phyloP scores from a whole-genome alignment of 306 rosid species.

The Psophocarpus tetragonolobus region DNA sequence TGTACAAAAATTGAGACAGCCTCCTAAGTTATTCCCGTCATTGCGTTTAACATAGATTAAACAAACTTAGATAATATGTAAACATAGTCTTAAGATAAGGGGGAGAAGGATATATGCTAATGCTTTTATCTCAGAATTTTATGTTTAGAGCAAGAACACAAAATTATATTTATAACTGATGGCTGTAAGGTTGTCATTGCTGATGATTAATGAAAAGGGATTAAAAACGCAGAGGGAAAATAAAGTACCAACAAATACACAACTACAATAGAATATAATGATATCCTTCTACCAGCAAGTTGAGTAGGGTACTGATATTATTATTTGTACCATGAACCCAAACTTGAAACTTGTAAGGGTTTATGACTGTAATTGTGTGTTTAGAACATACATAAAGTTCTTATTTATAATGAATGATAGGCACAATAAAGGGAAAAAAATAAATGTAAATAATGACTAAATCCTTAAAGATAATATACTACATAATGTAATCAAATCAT shows the following conservation, averaged over 20 bases:
- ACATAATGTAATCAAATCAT: too few relatives aligned
- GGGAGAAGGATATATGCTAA: not conserved
- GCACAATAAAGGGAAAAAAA: too few relatives aligned
- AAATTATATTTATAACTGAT: not conserved
- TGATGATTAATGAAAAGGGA: not conserved
- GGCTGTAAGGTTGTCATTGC: not conserved
- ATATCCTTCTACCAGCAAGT: not conserved
- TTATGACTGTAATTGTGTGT: too few relatives aligned
- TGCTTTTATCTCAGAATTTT: not conserved
- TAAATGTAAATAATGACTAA: too few relatives aligned
- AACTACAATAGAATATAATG: not conserved
- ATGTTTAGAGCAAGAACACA: not conserved
- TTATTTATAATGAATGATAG: too few relatives aligned
- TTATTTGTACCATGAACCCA: not conserved
- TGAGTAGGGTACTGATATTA: not conserved
- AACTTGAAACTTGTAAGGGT: too few relatives aligned
- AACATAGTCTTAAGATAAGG: not conserved
- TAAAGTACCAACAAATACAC: not conserved
- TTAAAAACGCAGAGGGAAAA: not conserved
- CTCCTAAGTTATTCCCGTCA: slow-evolving; percentile 18
- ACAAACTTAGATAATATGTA: slow-evolving; percentile 23
- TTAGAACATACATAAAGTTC: too few relatives aligned
- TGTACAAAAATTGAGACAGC: slow-evolving; percentile 32
- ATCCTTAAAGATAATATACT: too few relatives aligned
- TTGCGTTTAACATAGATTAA: not conserved